phyloP scores from a whole-genome alignment of 2,329 filamentous ascomycete genomes.

The Sclerotinia minor region DNA sequence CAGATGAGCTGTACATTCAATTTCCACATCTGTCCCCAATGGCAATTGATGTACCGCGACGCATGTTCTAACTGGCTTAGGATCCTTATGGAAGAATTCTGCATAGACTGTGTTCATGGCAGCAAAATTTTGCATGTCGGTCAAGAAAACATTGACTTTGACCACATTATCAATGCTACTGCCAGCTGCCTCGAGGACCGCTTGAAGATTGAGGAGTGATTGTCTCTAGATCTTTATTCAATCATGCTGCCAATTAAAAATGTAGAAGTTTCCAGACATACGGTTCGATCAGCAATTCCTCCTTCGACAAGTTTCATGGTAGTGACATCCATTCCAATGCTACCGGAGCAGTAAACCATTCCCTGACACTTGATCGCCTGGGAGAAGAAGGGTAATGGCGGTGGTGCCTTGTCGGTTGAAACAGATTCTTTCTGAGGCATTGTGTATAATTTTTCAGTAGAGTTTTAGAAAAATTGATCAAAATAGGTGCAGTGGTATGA shows the following conservation, averaged over 20 bases:
- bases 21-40: slow-evolving; percentile 53
- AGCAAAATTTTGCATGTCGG: slow-evolving; percentile 64
- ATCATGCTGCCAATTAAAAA: background rate
- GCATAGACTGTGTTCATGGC: slow-evolving; percentile 58
- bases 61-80: slow-evolving; percentile 52
- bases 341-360: slow-evolving; percentile 70
- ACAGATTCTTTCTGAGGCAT: slow-evolving; percentile 32
- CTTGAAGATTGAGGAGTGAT: slow-evolving; percentile 58
- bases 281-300: slow-evolving; percentile 55
- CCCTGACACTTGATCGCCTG: slow-evolving; percentile 63
- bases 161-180: slow-evolving; percentile 60
- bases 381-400: slow-evolving; percentile 56
- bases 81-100: slow-evolving; percentile 49
- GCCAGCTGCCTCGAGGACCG: slow-evolving; percentile 61
- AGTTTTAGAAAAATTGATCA: slow-evolving; percentile 42
- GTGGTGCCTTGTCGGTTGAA: slow-evolving; percentile 44
- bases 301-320: slow-evolving; percentile 57
- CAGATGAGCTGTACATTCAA: slow-evolving; percentile 51
- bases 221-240: slow-evolving; percentile 46
- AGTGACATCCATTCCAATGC: slow-evolving; percentile 57
- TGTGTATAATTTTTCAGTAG: slow-evolving; percentile 11
- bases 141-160: slow-evolving; percentile 67
- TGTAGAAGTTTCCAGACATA: slow-evolving; percentile 40
- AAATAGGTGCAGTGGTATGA: background rate
- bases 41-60: slow-evolving; percentile 54